Base-by-base conservation (phyloP, 2,329 filamentous ascomycete genomes). In the Stromatinia cepivora region DNA sequence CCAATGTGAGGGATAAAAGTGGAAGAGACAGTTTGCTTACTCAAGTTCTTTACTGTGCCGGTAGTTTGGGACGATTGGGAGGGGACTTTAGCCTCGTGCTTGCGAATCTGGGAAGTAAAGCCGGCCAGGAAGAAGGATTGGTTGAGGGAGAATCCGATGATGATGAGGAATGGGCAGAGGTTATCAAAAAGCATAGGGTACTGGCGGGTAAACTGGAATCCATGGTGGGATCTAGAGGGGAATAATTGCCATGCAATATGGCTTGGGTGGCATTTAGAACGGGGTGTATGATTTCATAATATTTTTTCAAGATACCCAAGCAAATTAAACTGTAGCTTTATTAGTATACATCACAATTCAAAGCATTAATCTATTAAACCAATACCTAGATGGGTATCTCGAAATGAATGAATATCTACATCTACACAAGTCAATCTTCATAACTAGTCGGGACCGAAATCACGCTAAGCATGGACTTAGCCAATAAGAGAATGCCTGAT, bases 41-140 rank as follows among this genome's bases (percentile, higher is more conserved):
- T 0, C 94, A 98, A 78, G 92, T 97, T 0, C 82, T 98, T 11
- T 98, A 97, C 80, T 97, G 93, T 75, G 94, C 94, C 0, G 92
- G 93, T 58, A 97, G 94, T 80, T 82, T 99, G 62, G 94, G 94
- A 0, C 86, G 95, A 59, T 82, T 98, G 0, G 95, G 95, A 2
- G 94, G 92, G 1, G 95, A 99, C 79, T 99, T 99, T 80, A 91
- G 94, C 69, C 87, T 97, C 82, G 87, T 97, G 73, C 84, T 98
- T 70, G 92, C 93, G 46, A 86, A 85, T 67, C 82, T 87, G 56
- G 7, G 17, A 22, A 70, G 71, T 3, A 69, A 62, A 4, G 77
- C 78, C 0, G 79, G 79, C 74, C 74, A 82, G 76, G 78, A 77
- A n/a, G 77, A 39, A 52, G 67, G 36, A 56, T 22, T 52, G 11